Evolutionary conservation across 495 filamentous ascomycete species (phyloP).

Genomic region (Penicillium goetzii): DNA sequence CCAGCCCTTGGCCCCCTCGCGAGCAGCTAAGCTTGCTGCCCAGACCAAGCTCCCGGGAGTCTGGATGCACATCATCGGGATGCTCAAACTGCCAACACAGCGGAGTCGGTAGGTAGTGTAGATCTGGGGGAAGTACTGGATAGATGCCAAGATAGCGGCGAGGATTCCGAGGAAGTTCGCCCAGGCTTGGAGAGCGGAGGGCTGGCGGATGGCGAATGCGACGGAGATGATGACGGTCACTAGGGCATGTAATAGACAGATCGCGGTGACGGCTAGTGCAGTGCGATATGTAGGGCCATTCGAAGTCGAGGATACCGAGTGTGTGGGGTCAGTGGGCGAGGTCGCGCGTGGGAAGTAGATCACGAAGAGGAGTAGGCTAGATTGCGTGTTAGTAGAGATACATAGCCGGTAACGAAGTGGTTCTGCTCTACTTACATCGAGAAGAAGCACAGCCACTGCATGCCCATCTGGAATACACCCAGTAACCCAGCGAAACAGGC

Average conservation of each 20-base stretch:
- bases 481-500: constrained; percentile 84
- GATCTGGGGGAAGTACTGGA: constrained; percentile 96
- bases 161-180: constrained; percentile 82
- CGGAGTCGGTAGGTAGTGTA: constrained; percentile 84
- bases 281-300: constrained; percentile 67
- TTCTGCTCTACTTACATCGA: constrained; percentile 67
- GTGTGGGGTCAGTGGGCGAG: constrained; percentile 42
- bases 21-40: constrained; percentile 78
- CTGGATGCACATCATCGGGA: constrained; percentile 98
- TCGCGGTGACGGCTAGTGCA: constrained; percentile 68
- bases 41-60: constrained; percentile 90
- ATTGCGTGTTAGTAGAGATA: constrained; percentile 5
- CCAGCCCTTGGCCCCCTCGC: constrained; percentile 84
- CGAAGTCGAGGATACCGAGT: constrained; percentile 29
- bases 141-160: constrained; percentile 73
- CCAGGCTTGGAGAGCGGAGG: constrained; percentile 66
- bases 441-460: constrained; percentile 90
- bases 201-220: constrained; percentile 60
- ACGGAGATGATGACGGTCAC: constrained; percentile 67
- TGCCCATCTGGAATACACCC: constrained; percentile 85
- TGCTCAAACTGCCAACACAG: constrained; percentile 84
- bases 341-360: constrained; percentile 77
- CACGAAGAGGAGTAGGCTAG: constrained; percentile 81
- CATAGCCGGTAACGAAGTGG: too few species aligned
- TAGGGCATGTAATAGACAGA: constrained; percentile 73